Base-by-base conservation (phyloP, 345 rosid genomes). In the Microcos paniculata region DNA sequence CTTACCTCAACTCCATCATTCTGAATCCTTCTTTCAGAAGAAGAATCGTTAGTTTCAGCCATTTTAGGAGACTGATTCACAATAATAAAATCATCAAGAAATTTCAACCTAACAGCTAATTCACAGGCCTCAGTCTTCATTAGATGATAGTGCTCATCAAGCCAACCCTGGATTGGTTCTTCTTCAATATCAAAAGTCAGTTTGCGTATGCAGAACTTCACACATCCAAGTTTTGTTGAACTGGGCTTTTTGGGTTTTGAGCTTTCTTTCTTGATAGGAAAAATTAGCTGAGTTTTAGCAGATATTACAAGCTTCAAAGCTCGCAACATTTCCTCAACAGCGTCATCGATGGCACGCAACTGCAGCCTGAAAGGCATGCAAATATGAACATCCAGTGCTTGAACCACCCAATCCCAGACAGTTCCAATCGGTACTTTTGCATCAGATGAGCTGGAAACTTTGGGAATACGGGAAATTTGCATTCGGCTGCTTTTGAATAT, bases 121-220 rank as follows among this genome's bases (percentile, higher is more conserved):
- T 96, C 99, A 79, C 84, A 77, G 45, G 97, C 97, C 87, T 90
- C 95, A 57, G 85, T 90, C 81, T 90, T 96, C 90, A 90, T 80
- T 82, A 96, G 85, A 43, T 82, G 88, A 82, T 87, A 93, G 77
- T 90, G 98, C 79, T 96, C 97, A 84, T 93, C 99, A 87, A 93
- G 98, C 99, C 99, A 96, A 42, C 99, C 99, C 80, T 93, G 97
- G 52, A 92, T 70, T 21, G 99, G 98, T 80, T 96, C 99, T 82
- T 96, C 99, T 86, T 96, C 98, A 46, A 96, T 96, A 82, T 96
- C 96, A 81, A 88, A 90, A 31, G 87, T 90, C 48, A 96, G 77
- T 76, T 85, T 92, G 68, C 96, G 94, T 79, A 96, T 82, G 71
- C 85, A 85, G 69, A 96, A 88, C 83, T 85, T 93, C 64, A 96